Evolutionary conservation across 192 early-diverging fungal genomes (phyloP).

Genomic region (Funneliformis mosseae): DNA sequence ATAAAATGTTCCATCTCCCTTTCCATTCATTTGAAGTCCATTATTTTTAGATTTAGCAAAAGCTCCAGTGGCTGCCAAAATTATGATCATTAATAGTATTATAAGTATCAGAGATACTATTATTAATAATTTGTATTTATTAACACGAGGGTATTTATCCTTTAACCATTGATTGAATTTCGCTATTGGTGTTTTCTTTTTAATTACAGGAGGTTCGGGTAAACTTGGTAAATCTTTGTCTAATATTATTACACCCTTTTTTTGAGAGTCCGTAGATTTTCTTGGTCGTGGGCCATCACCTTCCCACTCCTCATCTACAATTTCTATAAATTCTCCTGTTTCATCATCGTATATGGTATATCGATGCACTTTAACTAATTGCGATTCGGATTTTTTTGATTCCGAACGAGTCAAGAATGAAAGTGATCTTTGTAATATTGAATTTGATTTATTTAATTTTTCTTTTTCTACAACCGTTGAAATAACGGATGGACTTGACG

Average conservation of each 20-base stretch:
- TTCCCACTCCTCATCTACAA: constrained; percentile 16
- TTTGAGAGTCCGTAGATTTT: not conserved
- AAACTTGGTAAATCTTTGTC: constrained; percentile 16
- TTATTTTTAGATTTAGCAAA: not conserved
- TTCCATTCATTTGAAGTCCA: constrained; percentile 4
- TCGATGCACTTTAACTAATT: constrained; percentile 12
- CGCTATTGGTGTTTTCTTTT: not conserved
- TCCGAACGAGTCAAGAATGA: not conserved
- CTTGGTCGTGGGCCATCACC: constrained; percentile 6
- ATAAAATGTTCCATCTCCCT: constrained; percentile 3
- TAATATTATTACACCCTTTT: not conserved
- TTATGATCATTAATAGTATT: constrained; percentile 5
- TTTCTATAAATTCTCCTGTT: constrained; percentile 18
- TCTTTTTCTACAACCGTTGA: no score
- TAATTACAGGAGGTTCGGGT: not conserved
- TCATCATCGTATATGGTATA: constrained; percentile 23
- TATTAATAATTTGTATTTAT: not conserved
- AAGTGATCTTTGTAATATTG: constrained; percentile 8
- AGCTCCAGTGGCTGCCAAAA: not conserved
- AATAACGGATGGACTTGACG: no score
- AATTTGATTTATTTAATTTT: not conserved
- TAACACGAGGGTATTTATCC: not conserved
- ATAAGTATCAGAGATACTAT: not conserved
- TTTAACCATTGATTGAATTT: constrained; percentile 13
- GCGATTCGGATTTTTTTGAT: not conserved